These are phyloP conservation scores for Noccaea bulbosa DNA, from an alignment of 345 rosid genomes.

Conservation along the genomic window DNA sequence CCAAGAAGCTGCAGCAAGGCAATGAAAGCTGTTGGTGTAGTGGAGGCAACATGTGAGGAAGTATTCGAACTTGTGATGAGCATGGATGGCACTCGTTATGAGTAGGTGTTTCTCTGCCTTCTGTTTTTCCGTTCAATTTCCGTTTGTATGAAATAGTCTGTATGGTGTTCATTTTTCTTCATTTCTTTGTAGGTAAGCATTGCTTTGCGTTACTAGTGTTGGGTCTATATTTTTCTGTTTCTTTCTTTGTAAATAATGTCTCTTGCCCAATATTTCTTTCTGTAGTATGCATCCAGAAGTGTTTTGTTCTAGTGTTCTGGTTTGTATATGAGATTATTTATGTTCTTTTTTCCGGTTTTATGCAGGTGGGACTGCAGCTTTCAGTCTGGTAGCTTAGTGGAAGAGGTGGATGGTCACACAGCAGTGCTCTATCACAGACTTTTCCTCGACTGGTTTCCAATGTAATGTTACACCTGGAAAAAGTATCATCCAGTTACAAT, in stretches of 20 bases:
- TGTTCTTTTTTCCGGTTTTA: conserved; percentile 27
- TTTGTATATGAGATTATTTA: conserved; percentile 14
- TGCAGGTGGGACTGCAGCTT: conserved; percentile 99
- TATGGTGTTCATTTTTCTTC: conserved; percentile 19
- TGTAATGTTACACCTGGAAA: conserved; percentile 51
- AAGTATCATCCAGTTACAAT: conserved; percentile 7
- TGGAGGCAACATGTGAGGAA: conserved; percentile 97
- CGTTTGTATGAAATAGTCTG: conserved; percentile 10
- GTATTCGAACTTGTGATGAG: conserved; percentile 97
- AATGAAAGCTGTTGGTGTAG: conserved; percentile 99
- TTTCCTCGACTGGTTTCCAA: conserved; percentile 96
- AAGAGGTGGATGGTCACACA: conserved; percentile 99
- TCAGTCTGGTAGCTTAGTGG: conserved; percentile 92
- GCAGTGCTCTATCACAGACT: conserved; percentile 95
- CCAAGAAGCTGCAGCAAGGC: conserved; percentile 99
- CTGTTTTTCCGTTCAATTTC: conserved; percentile 7
- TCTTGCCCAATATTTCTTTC: background rate
- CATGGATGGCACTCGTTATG: conserved; percentile 99
- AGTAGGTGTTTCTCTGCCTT: conserved; percentile 66
- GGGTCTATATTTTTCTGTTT: conserved; percentile 22
- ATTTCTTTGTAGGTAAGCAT: background rate
- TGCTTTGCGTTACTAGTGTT: conserved; percentile 8
- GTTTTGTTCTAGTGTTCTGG: conserved; percentile 24
- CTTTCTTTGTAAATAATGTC: background rate
- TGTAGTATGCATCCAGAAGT: conserved; percentile 12